A percentile compares a stretch with the other conserved stretches of the same genome.
Conservation (phyloP, 1,139 yeast genomes). For the Debaryomycetaceae sp. region DNA sequence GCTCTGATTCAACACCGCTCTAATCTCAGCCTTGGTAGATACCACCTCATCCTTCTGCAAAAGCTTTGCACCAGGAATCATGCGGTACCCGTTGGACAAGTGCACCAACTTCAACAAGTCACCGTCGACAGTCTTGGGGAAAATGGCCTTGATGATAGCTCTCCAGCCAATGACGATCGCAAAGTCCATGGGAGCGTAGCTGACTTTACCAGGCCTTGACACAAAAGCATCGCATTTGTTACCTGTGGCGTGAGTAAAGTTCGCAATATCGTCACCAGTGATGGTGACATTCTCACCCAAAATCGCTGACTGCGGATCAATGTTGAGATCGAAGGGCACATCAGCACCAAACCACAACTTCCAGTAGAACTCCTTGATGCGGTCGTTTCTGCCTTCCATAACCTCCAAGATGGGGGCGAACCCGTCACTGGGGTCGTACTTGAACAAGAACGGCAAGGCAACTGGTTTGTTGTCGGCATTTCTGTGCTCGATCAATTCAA, state of each 20-base stretch:
- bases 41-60: constrained; percentile 83
- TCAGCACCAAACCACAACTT: constrained; percentile 82
- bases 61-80: constrained; percentile 88
- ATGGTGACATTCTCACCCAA: constrained; percentile 64
- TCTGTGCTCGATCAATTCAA: constrained; percentile 80
- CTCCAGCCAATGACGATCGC: constrained; percentile 98
- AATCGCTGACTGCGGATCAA: constrained; percentile 59
- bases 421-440: constrained; percentile 75
- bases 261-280: constrained; percentile 70
- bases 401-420: constrained; percentile 90
- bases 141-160: constrained; percentile 92
- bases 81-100: constrained; percentile 86
- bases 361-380: constrained; percentile 97
- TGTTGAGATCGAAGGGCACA: constrained; percentile 45
- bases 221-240: constrained; percentile 96
- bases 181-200: constrained; percentile 97
- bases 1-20: constrained; percentile 81
- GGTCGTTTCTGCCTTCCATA: constrained; percentile 80
- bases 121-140: constrained; percentile 95
- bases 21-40: constrained; percentile 70
- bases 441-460: constrained; percentile 67
- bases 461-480: constrained; percentile 68
- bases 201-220: constrained; percentile 71
- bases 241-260: constrained; percentile 94
- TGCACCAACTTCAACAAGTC: constrained; percentile 91